Percentiles rank a stretch among this genome's conserved stretches.
Conservation (phyloP, 768 basidiomycete genomes). For the Podaxis sp. region DNA sequence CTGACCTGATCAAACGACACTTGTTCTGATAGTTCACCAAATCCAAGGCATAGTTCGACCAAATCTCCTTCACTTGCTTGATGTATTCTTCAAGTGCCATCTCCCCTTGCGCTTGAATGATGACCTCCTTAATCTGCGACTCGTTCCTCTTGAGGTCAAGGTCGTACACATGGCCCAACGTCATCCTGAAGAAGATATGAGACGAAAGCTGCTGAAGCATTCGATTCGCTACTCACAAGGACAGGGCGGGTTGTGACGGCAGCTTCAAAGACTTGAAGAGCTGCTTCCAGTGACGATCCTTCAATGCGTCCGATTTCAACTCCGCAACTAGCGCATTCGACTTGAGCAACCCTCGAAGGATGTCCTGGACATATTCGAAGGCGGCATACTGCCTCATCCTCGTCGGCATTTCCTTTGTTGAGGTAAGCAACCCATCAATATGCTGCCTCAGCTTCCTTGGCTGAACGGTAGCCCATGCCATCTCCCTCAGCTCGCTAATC, state of each 20-base stretch:
- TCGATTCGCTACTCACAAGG: conserved; percentile 48
- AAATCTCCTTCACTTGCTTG: conserved; percentile 94
- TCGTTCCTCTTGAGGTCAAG: conserved; percentile 96
- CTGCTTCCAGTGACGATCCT: conserved; percentile 98
- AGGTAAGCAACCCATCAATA: conserved; percentile 84
- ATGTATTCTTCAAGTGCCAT: conserved; percentile 97
- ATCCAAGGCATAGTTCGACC: conserved; percentile 95
- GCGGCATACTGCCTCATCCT: conserved; percentile 99
- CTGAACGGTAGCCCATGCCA: conserved; percentile 89
- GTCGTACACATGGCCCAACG: conserved; percentile 94
- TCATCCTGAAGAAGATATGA: conserved; percentile 62
- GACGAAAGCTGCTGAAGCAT: not conserved
- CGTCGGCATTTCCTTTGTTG: conserved; percentile 99
- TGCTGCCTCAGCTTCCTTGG: conserved; percentile 94
- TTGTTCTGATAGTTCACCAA: conserved; percentile 99
- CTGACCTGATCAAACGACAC: conserved; percentile 87
- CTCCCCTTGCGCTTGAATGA: conserved; percentile 97
- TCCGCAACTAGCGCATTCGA: conserved; percentile 89
- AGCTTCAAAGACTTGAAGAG: conserved; percentile 87
- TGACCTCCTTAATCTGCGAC: conserved; percentile 86
- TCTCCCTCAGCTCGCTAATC: conserved; percentile 84
- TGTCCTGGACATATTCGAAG: conserved; percentile 96
- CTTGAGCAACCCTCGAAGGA: conserved; percentile 82
- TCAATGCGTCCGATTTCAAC: conserved; percentile 94
- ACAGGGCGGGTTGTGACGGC: conserved; percentile 72